Percentiles rank a stretch among this genome's conserved stretches.
phyloP scores from a whole-genome alignment of 1,139 yeast species.

The Spathaspora jeffriesii region DNA sequence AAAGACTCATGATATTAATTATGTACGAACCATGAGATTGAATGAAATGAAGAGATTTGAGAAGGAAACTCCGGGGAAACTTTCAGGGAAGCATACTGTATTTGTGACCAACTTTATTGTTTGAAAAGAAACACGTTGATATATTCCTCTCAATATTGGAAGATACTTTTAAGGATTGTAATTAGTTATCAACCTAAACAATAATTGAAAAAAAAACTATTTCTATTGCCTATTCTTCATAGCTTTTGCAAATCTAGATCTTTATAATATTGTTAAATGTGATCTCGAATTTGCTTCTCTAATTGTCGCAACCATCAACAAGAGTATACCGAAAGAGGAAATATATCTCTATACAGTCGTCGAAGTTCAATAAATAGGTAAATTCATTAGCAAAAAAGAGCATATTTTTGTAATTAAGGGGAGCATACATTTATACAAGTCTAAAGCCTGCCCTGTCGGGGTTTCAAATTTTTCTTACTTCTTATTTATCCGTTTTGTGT shows the following conservation, averaged over 20 bases:
- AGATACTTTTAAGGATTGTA: conserved; percentile 21
- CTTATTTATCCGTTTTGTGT: too few species aligned
- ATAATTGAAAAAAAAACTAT: too few species aligned
- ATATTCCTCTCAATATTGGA: conserved; percentile 50
- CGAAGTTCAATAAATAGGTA: too few species aligned
- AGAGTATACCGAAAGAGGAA: not conserved
- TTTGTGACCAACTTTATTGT: conserved; percentile 84
- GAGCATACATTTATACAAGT: too few species aligned
- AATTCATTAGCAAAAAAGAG: too few species aligned
- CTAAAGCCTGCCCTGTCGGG: too few species aligned
- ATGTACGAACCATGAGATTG: conserved; percentile 73
- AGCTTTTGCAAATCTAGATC: not conserved
- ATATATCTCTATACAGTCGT: too few species aligned
- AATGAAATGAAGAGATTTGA: conserved; percentile 68
- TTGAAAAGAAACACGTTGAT: conserved; percentile 76
- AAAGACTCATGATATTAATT: conserved; percentile 89
- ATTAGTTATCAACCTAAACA: not conserved
- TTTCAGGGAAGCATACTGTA: conserved; percentile 74
- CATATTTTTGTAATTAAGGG: too few species aligned
- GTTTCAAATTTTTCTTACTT: too few species aligned
- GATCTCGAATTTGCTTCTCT: not conserved
- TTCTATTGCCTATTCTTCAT: not conserved
- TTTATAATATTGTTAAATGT: too few species aligned
- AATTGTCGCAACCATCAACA: not conserved
- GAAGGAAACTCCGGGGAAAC: conserved; percentile 54